Evolutionary conservation across 2,329 filamentous ascomycete species (phyloP).

Genomic region (Macrophomina pseudophaseolina): DNA sequence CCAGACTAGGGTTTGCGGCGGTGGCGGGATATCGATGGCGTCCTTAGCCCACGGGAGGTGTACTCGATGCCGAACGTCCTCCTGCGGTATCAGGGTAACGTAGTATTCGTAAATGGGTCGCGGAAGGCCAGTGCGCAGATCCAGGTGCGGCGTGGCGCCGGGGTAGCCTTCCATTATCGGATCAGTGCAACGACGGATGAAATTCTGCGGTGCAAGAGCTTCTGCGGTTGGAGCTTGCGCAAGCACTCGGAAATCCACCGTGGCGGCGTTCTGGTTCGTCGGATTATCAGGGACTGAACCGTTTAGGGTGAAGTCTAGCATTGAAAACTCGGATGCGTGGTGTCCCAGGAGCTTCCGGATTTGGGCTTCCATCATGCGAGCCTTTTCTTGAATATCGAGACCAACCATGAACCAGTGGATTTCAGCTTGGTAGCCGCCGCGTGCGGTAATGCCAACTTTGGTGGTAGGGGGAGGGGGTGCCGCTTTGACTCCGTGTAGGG

Average conservation of each 20-base stretch:
- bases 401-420: constrained; percentile 52
- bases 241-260: constrained; percentile 55
- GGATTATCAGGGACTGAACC: constrained; percentile 48
- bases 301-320: constrained; percentile 47
- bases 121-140: constrained; percentile 46
- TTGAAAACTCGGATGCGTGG: constrained; percentile 42
- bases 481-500: constrained; percentile 51
- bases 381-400: constrained; percentile 52
- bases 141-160: constrained; percentile 48
- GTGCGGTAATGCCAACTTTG: constrained; percentile 52
- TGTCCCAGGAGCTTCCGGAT: constrained; percentile 44
- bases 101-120: constrained; percentile 51
- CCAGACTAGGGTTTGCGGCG: constrained; percentile 38
- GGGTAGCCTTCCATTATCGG: constrained; percentile 52
- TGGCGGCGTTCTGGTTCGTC: constrained; percentile 53
- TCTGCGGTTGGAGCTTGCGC: constrained; percentile 51
- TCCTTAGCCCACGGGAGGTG: constrained; percentile 38
- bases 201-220: constrained; percentile 42
- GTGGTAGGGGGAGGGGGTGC: constrained; percentile 48
- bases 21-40: constrained; percentile 40
- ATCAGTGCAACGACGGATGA: constrained; percentile 48
- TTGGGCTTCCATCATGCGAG: constrained; percentile 48
- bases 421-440: constrained; percentile 53
- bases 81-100: constrained; percentile 43
- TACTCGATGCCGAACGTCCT: constrained; percentile 33